Conservation (phyloP, 1,139 yeast species). For the Schwanniomyces etchellsii region DNA sequence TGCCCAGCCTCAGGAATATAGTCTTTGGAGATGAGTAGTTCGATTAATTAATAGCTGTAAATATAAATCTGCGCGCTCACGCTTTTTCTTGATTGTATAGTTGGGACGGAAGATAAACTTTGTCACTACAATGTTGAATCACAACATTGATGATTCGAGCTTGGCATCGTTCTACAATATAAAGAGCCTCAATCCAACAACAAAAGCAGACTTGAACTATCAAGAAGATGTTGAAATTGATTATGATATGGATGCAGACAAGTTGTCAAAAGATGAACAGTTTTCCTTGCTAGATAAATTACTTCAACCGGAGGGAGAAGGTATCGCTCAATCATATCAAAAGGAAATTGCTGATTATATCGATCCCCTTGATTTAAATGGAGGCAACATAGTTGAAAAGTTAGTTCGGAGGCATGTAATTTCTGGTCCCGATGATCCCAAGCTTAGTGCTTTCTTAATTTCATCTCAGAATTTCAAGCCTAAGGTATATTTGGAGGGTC, state of each 20-base stretch:
- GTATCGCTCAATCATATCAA: slow-evolving; percentile 6
- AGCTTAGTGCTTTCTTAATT: slow-evolving; percentile 52
- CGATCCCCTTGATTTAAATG: slow-evolving; percentile 55
- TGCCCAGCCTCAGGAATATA: slow-evolving; percentile 29
- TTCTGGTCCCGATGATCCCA: slow-evolving; percentile 35
- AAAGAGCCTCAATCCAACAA: slow-evolving; percentile 18
- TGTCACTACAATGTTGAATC: background rate
- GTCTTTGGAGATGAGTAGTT: slow-evolving; percentile 24
- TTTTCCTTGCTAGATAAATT: slow-evolving; percentile 22
- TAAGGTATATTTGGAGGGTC: slow-evolving; percentile 57
- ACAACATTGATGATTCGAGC: background rate
- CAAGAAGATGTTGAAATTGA: slow-evolving; percentile 15
- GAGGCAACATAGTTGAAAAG: slow-evolving; percentile 37
- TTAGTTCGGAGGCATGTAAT: slow-evolving; percentile 34
- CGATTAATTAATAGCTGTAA: background rate
- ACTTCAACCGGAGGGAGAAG: slow-evolving; percentile 11
- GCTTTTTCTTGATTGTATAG: background rate
- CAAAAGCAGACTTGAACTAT: slow-evolving; percentile 16
- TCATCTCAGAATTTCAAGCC: slow-evolving; percentile 73
- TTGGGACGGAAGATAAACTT: too few relatives aligned
- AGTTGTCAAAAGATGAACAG: slow-evolving; percentile 23
- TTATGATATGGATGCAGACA: slow-evolving; percentile 17
- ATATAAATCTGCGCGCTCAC: background rate
- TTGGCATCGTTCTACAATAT: slow-evolving; percentile 23
- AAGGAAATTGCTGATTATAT: slow-evolving; percentile 18